Conservation (phyloP, 257 asterid genomes). For the Apocynum venetum region DNA sequence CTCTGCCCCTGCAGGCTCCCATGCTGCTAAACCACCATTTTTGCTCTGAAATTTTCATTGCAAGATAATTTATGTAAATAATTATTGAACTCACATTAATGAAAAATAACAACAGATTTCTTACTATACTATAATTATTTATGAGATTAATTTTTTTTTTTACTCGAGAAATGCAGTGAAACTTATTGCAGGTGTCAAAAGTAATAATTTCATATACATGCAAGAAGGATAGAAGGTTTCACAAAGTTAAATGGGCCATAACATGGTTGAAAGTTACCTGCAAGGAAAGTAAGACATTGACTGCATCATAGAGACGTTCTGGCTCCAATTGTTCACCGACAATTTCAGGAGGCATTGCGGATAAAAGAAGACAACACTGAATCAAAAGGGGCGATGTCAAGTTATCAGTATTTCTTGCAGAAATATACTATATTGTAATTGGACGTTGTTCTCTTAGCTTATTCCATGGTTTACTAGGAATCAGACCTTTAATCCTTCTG, state of each 20-base stretch:
- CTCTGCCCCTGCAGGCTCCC: slow-evolving; percentile 95
- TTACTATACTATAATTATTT: no score
- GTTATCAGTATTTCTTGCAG: not conserved
- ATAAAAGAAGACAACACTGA: slow-evolving; percentile 78
- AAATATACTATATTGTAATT: not conserved
- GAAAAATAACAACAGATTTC: not conserved
- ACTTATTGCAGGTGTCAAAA: no score
- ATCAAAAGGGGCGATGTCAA: not conserved
- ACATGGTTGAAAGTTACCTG: slow-evolving; percentile 42
- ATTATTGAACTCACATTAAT: not conserved
- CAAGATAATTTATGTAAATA: not conserved
- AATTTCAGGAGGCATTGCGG: slow-evolving; percentile 72
- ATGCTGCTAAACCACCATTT: slow-evolving; percentile 85
- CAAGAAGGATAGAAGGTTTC: not conserved
- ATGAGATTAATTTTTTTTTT: no score
- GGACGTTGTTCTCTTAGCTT: not conserved
- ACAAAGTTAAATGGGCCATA: no score
- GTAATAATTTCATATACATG: no score
- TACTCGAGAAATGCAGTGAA: no score
- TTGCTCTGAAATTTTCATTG: slow-evolving; percentile 50
- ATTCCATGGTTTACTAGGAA: not conserved
- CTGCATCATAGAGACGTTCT: slow-evolving; percentile 59
- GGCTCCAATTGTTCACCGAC: slow-evolving; percentile 75
- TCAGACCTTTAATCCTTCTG: slow-evolving; percentile 91
- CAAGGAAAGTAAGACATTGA: slow-evolving; percentile 59